Evolutionary conservation across 352 stramenopile species (phyloP).

Genomic region (Phytophthora tubulina): DNA sequence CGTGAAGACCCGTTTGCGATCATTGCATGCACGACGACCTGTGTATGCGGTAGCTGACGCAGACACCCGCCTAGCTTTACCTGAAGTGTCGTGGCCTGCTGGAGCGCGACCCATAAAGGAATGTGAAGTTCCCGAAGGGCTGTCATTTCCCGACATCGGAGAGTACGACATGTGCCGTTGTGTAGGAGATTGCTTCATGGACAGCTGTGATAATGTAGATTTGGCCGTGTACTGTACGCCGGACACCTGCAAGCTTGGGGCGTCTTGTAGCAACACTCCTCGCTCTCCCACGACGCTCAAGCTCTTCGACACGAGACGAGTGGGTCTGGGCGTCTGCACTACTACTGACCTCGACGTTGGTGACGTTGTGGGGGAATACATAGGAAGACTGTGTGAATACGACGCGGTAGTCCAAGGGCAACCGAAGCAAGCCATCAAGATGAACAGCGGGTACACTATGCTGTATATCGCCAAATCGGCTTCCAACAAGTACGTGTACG

Average conservation of each 20-base stretch:
- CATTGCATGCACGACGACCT: neutral
- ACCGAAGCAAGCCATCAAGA: neutral
- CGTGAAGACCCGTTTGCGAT: neutral
- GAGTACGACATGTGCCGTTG: neutral
- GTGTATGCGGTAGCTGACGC: neutral
- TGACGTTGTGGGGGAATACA: slow-evolving; percentile 14
- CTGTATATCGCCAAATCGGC: slow-evolving; percentile 1
- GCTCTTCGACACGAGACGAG: slow-evolving; percentile 3
- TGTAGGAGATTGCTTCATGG: slow-evolving; percentile 3
- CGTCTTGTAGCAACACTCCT: neutral
- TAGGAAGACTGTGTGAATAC: neutral
- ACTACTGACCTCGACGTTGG: slow-evolving; percentile 10
- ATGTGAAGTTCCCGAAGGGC: neutral
- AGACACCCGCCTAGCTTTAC: neutral
- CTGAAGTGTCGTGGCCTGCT: neutral
- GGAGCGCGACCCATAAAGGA: neutral
- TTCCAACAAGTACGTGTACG: slow-evolving; percentile 5
- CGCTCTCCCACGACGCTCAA: neutral
- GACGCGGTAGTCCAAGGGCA: neutral
- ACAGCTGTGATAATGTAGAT: neutral
- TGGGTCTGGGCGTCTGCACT: slow-evolving; percentile 4
- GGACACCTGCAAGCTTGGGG: neutral
- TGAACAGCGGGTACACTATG: neutral
- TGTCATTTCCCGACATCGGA: neutral
- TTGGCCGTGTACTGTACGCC: neutral